Evolutionary conservation across 1,284 basidiomycete species (phyloP).

Genomic region (Phellinidium pouzarii): DNA sequence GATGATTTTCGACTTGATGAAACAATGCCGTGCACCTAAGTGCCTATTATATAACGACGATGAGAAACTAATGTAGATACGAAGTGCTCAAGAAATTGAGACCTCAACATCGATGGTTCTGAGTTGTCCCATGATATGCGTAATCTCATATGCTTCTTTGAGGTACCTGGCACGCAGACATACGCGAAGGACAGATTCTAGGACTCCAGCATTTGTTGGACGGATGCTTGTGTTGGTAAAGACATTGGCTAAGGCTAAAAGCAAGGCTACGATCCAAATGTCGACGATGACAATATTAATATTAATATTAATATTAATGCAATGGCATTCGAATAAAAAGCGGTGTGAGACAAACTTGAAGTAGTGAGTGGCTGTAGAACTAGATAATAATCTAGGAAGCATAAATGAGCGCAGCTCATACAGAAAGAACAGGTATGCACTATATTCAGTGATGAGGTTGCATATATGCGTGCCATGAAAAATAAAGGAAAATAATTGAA

Average conservation of each 20-base stretch:
- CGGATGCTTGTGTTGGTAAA: slow-evolving; percentile 2
- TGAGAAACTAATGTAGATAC: slow-evolving; percentile 7
- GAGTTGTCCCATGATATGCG: background rate
- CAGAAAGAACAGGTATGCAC: no score
- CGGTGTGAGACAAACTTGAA: no score
- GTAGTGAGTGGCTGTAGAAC: no score
- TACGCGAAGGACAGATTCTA: slow-evolving; percentile 5
- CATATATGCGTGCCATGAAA: no score
- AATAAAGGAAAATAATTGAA: no score
- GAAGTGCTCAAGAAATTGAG: slow-evolving; percentile 6
- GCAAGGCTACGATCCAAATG: background rate
- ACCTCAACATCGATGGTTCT: background rate
- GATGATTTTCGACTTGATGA: background rate
- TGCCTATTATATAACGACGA: slow-evolving; percentile 12
- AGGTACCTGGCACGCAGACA: slow-evolving; percentile 4
- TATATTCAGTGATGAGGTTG: no score
- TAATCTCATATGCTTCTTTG: slow-evolving; percentile 6
- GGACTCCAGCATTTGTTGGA: background rate
- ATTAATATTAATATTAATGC: no score
- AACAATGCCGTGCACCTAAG: background rate
- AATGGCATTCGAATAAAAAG: no score
- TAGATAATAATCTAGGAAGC: no score
- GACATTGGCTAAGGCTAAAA: background rate
- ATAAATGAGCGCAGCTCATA: no score
- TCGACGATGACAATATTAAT: background rate